These are phyloP conservation scores for Penicillium olsonii DNA, from an alignment of 2,329 filamentous ascomycete genomes.

Conservation along the genomic window DNA sequence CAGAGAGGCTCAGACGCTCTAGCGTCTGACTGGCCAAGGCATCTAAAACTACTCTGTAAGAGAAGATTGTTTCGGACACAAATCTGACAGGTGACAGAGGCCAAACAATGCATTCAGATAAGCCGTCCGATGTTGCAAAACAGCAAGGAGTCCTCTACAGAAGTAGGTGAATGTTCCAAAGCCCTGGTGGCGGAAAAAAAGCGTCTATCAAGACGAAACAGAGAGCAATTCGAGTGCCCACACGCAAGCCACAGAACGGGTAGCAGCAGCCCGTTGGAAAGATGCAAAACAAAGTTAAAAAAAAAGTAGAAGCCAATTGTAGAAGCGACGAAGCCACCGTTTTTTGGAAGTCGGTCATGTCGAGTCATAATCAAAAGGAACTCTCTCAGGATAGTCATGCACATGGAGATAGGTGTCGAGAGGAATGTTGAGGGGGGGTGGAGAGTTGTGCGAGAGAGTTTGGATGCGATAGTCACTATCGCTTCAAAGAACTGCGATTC, in stretches of 20 bases:
- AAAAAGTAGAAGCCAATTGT: conserved; percentile 15
- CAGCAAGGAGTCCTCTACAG: neutral
- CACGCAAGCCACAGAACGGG: conserved; percentile 4
- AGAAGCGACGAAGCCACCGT: conserved; percentile 21
- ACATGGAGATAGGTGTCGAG: conserved; percentile 6
- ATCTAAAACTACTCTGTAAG: conserved; percentile 6
- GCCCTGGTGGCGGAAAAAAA: conserved; percentile 4
- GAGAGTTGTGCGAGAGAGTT: conserved; percentile 2
- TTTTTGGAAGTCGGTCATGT: conserved; percentile 22
- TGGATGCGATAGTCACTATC: conserved; percentile 27
- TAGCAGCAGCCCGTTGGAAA: conserved; percentile 11
- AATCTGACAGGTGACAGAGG: neutral
- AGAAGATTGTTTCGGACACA: neutral
- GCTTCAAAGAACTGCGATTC: conserved; percentile 72
- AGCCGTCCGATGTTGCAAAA: conserved; percentile 1
- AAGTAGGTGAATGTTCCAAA: conserved; percentile 3
- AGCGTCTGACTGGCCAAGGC: conserved; percentile 2
- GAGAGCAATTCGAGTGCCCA: neutral
- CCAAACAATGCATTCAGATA: conserved; percentile 11
- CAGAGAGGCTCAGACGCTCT: neutral
- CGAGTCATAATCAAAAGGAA: conserved; percentile 21
- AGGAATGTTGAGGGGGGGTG: neutral
- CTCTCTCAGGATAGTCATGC: conserved; percentile 13
- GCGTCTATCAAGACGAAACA: conserved; percentile 7
- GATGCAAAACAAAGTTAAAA: conserved; percentile 6